Conservation (phyloP, 1,284 basidiomycete genomes). For the Heterobasidion occidentale region DNA sequence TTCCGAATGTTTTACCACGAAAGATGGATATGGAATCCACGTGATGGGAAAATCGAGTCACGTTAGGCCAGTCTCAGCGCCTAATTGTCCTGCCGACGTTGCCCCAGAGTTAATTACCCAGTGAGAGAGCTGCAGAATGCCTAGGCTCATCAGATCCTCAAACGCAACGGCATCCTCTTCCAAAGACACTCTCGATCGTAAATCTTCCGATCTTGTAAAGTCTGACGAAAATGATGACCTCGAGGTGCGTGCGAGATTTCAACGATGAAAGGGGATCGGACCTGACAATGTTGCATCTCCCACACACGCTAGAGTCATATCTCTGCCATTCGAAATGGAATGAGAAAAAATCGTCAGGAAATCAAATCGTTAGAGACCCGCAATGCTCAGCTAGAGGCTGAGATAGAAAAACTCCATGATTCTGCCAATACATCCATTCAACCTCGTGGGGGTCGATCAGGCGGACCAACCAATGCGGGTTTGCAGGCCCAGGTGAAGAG, state of each 20-base stretch:
- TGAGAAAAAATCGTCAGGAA: slow-evolving; percentile 13
- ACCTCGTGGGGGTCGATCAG: slow-evolving; percentile 16
- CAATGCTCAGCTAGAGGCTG: slow-evolving; percentile 18
- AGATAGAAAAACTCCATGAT: slow-evolving; percentile 19
- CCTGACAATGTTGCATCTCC: no score
- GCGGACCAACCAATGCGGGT: slow-evolving; percentile 10
- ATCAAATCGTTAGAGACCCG: slow-evolving; percentile 14
- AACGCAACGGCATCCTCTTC: not conserved
- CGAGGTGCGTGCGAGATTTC: not conserved
- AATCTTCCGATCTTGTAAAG: not conserved
- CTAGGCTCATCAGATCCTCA: not conserved
- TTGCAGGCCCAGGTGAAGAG: slow-evolving; percentile 17
- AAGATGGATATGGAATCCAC: no score
- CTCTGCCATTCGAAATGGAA: slow-evolving; percentile 14
- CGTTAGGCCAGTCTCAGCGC: no score
- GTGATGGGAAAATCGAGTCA: no score
- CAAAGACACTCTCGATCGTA: not conserved
- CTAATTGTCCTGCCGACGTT: no score
- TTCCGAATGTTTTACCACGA: no score
- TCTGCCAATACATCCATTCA: slow-evolving; percentile 17
- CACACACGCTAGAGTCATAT: slow-evolving; percentile 15
- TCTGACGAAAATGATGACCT: not conserved
- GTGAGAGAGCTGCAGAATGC: no score
- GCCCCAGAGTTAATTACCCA: no score
- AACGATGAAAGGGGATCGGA: no score